Conservation (phyloP, 1,139 yeast genomes). For the Saccharomyces pastorianus region DNA sequence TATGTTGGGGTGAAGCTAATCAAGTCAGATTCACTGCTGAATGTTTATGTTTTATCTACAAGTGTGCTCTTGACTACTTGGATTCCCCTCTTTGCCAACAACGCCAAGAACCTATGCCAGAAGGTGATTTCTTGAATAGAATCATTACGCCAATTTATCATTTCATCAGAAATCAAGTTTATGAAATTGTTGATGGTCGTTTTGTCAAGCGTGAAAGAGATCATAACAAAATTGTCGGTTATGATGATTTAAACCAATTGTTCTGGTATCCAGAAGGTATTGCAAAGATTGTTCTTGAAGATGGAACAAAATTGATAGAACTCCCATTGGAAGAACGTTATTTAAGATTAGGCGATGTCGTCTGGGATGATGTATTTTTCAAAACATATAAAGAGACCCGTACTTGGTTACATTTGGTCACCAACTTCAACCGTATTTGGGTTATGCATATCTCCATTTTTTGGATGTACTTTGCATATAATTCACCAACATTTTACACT, state of each 20-base stretch:
- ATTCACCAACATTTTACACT: conserved; percentile 87
- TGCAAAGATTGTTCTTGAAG: conserved; percentile 82
- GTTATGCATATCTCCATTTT: conserved; percentile 78
- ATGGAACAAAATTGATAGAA: conserved; percentile 86
- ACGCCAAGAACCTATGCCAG: conserved; percentile 82
- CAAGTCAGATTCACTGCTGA: conserved; percentile 95
- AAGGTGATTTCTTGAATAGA: conserved; percentile 91
- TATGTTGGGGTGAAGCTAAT: conserved; percentile 98
- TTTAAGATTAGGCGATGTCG: conserved; percentile 82
- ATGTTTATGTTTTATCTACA: conserved; percentile 83
- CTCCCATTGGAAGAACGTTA: conserved; percentile 85
- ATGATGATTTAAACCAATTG: conserved; percentile 96
- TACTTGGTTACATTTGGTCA: conserved; percentile 94
- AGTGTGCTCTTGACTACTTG: conserved; percentile 85
- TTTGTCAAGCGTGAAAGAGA: conserved; percentile 96
- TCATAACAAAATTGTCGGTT: conserved; percentile 89
- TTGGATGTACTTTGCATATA: conserved; percentile 93
- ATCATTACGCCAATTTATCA: conserved; percentile 87
- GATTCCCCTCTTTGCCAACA: conserved; percentile 86
- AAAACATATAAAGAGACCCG: conserved; percentile 94
- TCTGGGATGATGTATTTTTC: conserved; percentile 88
- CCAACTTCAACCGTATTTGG: conserved; percentile 98
- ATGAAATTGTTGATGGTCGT: conserved; percentile 89
- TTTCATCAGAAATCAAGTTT: conserved; percentile 88
- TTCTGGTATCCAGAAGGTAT: conserved; percentile 99